Conservation (phyloP, 2,329 filamentous ascomycete species). For the Ramularia endophylla region DNA sequence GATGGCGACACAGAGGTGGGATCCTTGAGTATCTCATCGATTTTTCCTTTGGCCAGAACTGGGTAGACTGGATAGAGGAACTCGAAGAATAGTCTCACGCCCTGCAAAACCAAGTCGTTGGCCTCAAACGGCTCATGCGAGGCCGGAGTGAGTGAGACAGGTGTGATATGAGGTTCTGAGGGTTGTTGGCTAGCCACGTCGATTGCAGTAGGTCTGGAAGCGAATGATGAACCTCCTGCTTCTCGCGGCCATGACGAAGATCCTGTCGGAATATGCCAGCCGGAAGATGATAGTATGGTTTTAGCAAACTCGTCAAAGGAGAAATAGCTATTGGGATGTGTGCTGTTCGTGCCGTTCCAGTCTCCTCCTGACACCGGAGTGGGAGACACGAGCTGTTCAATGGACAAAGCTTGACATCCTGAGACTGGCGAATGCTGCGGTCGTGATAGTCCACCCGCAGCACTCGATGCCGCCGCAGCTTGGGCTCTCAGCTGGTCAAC, state of each 20-base stretch:
- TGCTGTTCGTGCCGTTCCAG: neutral
- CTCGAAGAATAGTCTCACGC: slow-evolving; percentile 13
- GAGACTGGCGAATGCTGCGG: neutral
- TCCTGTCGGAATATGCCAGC: neutral
- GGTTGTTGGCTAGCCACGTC: neutral
- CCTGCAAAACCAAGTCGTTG: slow-evolving; percentile 3
- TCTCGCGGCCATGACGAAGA: neutral
- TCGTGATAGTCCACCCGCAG: neutral
- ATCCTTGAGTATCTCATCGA: slow-evolving; percentile 4
- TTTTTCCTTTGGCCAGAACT: slow-evolving; percentile 2
- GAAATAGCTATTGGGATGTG: slow-evolving; percentile 7
- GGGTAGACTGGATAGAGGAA: slow-evolving; percentile 14
- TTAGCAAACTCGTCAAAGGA: slow-evolving; percentile 16
- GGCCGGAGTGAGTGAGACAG: neutral
- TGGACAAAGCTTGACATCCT: neutral
- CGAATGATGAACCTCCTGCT: neutral
- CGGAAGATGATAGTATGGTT: slow-evolving; percentile 6
- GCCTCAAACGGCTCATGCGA: slow-evolving; percentile 1
- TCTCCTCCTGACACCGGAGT: neutral
- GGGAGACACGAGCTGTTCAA: neutral
- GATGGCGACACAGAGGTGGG: neutral
- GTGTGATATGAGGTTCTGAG: neutral
- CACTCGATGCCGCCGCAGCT: neutral
- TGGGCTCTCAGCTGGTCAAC: slow-evolving; percentile 11
- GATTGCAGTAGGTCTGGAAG: neutral